Percentiles rank a stretch among this genome's conserved stretches.
Evolutionary conservation across 2,329 filamentous ascomycete species (phyloP).

Genomic region (Hirsutella rhossiliensis): DNA sequence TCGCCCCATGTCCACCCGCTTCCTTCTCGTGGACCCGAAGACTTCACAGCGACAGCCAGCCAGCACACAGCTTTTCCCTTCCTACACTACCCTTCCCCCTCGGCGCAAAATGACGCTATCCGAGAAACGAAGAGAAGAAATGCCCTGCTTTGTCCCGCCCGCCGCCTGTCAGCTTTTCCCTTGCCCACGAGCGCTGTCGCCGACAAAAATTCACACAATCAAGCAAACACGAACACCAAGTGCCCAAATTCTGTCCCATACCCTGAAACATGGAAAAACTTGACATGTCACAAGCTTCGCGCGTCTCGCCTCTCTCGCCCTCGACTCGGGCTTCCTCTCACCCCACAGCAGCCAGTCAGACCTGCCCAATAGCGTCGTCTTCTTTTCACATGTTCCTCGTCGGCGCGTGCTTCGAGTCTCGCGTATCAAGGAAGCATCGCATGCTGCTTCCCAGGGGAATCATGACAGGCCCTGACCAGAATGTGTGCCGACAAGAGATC

Average conservation of each 20-base stretch:
- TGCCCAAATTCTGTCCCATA: background rate
- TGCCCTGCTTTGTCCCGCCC: too few relatives aligned
- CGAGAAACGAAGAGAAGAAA: too few relatives aligned
- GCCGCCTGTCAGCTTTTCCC: background rate
- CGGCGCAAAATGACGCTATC: background rate
- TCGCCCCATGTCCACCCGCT: background rate
- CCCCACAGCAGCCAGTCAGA: too few relatives aligned
- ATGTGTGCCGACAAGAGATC: background rate
- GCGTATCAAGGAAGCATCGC: too few relatives aligned
- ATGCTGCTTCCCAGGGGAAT: too few relatives aligned
- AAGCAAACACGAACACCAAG: background rate
- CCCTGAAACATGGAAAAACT: conserved; percentile 1
- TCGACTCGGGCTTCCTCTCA: too few relatives aligned
- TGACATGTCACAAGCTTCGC: background rate
- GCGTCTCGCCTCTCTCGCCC: too few relatives aligned
- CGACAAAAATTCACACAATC: background rate
- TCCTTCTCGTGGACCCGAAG: background rate
- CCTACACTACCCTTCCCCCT: background rate
- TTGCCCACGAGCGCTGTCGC: background rate
- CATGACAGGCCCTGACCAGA: background rate
- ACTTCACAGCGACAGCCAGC: too few relatives aligned
- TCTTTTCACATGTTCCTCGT: too few relatives aligned
- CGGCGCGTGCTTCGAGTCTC: too few relatives aligned
- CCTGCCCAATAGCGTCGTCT: too few relatives aligned
- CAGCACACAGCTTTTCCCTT: background rate